Base-by-base conservation (phyloP, 805 yeast species). In the Yarrowia keelungensis region DNA sequence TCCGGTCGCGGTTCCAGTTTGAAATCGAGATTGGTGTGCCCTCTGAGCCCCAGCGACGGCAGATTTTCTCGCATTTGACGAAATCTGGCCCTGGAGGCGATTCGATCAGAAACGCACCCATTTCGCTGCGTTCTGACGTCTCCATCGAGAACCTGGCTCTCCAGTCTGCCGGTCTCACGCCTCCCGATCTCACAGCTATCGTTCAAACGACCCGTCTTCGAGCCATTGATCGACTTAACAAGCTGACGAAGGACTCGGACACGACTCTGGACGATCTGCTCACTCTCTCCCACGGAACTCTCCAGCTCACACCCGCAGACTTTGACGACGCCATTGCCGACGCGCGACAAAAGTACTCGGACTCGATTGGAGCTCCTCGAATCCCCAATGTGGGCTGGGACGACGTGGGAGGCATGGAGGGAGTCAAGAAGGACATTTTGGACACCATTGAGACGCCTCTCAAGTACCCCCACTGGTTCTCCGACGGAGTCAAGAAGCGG, bases 361-460 rank as follows among this genome's bases (percentile, higher is more conserved):
- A 92, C 72, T 90, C 97, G 0, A 93, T 95, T 69, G 98, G 98
- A 8, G 98, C 98, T 0, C 99, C 99, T 15, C 83, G 92, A 71
- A 94, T 95, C 71, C 99, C 99, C 2, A 87, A 90, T 74, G 98
- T 95, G 8, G 87, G 87, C 71, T 95, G 99, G 99, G 95, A 90
- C 71, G 99, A 95, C 77, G 96, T 95, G 68, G 99, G 99, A 42
- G 99, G 99, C 1, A 81, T 95, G 73, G 97, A 91, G 71, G 74
- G 88, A 53, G 97, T 93, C 43, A 95, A 95, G 76, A 92, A 88
- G 73, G 98, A 94, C 74, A 94, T 95, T 73, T 80, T 93, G 76
- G 99, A 95, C 75, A 94, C 99, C 0, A 93, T 95, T 70, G 98
- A 94, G 73, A 86, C 94, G 90, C 99, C 99, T 2, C 81, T 94